Evolutionary conservation across 306 rosid species (phyloP).

Genomic region (Prunus mume): DNA sequence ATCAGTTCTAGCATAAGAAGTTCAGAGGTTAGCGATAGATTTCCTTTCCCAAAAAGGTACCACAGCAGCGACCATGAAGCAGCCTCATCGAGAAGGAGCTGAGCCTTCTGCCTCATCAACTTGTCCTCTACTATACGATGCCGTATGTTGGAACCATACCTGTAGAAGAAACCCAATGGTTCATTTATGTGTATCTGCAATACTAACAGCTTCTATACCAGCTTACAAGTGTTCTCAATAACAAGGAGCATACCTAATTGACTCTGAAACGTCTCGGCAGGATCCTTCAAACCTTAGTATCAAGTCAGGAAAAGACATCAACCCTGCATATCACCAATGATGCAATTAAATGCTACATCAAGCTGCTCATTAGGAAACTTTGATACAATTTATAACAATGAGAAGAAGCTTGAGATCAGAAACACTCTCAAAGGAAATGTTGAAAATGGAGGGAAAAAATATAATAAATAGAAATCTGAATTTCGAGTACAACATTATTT

Average conservation of each 20-base stretch:
- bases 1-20: background rate
- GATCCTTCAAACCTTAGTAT: conserved; percentile 67
- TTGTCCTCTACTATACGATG: conserved; percentile 90
- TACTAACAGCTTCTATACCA: background rate
- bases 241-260: conserved; percentile 58
- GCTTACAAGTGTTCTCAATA: conserved; percentile 7
- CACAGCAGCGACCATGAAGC: conserved; percentile 98
- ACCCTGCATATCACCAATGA: conserved; percentile 44
- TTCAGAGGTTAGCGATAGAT: conserved; percentile 36
- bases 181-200: conserved; percentile 18
- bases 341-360: background rate
- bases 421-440: background rate
- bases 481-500: background rate
- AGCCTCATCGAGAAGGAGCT: conserved; percentile 85
- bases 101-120: conserved; percentile 96
- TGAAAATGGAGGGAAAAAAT: background rate
- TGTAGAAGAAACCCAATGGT: conserved; percentile 20
- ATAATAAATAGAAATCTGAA: conserved; percentile 1
- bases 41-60: conserved; percentile 93
- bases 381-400: background rate
- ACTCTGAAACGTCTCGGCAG: conserved; percentile 78
- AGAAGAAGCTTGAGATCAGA: background rate
- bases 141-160: conserved; percentile 63
- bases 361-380: background rate
- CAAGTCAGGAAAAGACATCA: conserved; percentile 79